phyloP scores from a whole-genome alignment of 139 green algal genomes.

The Astrephomene gubernaculifera region DNA sequence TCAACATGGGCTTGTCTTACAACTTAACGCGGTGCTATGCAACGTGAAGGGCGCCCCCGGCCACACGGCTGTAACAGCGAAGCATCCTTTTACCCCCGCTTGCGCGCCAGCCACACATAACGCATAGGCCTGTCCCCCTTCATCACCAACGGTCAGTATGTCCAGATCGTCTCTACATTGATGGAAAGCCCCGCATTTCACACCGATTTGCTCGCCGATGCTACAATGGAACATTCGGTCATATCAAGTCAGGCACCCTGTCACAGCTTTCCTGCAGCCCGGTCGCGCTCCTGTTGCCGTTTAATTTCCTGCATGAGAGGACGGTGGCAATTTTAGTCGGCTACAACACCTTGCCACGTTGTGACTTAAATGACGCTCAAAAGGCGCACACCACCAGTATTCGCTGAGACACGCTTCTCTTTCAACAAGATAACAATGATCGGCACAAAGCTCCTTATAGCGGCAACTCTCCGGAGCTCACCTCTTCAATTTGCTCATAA shows the following conservation, averaged over 20 bases:
- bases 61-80: too few relatives aligned
- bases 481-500: constrained; percentile 38
- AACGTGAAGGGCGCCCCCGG: background rate
- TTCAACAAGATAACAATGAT: background rate
- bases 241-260: background rate
- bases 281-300: constrained; percentile 31
- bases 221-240: background rate
- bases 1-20: background rate
- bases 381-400: background rate
- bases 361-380: background rate
- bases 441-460: background rate
- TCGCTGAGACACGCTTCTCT: background rate
- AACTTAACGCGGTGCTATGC: background rate
- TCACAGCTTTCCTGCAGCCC: background rate
- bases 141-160: background rate
- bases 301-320: constrained; percentile 26
- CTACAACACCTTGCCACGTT: background rate
- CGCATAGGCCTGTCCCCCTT: background rate
- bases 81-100: too few relatives aligned
- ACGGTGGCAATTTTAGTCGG: background rate
- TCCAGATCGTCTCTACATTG: background rate
- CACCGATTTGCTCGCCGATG: background rate
- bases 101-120: too few relatives aligned
- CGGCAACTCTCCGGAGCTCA: background rate
- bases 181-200: background rate